phyloP scores from a whole-genome alignment of 345 rosid species.

The Eucalyptus grandis region DNA sequence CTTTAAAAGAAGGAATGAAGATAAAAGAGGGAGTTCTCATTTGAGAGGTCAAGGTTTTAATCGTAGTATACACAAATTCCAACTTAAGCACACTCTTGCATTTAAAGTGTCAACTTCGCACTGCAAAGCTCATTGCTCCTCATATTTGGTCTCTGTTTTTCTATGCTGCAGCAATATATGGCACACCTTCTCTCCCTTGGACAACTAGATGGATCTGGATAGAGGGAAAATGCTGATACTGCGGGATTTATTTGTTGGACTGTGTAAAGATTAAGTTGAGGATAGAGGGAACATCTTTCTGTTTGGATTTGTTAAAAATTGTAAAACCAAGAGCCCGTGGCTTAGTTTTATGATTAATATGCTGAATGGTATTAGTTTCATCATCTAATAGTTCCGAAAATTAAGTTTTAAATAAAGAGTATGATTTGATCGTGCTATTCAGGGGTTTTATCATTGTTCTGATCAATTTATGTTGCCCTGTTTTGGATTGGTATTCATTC shows the following conservation, averaged over 20 bases:
- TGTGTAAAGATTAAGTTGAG: neutral
- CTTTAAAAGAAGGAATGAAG: neutral
- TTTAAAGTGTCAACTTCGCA: too few species aligned
- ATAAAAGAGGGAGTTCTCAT: neutral
- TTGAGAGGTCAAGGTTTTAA: neutral
- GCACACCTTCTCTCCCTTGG: slow-evolving; percentile 93
- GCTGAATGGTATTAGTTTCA: neutral
- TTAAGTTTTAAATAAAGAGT: neutral
- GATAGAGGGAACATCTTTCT: neutral
- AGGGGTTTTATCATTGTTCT: neutral
- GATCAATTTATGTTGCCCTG: neutral
- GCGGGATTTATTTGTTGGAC: neutral
- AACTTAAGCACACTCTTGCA: neutral
- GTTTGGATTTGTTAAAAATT: neutral
- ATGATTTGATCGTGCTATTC: neutral
- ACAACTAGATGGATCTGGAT: slow-evolving; percentile 75
- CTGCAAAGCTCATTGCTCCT: neutral
- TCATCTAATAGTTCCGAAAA: neutral
- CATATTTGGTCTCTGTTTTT: neutral
- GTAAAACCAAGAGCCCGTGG: neutral
- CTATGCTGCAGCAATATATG: slow-evolving; percentile 71
- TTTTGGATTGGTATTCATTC: neutral
- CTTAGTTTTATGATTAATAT: neutral
- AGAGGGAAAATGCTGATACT: neutral
- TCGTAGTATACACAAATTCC: neutral